Conservation (phyloP, 75 land plant genomes). For the Cryptomeria japonica region DNA sequence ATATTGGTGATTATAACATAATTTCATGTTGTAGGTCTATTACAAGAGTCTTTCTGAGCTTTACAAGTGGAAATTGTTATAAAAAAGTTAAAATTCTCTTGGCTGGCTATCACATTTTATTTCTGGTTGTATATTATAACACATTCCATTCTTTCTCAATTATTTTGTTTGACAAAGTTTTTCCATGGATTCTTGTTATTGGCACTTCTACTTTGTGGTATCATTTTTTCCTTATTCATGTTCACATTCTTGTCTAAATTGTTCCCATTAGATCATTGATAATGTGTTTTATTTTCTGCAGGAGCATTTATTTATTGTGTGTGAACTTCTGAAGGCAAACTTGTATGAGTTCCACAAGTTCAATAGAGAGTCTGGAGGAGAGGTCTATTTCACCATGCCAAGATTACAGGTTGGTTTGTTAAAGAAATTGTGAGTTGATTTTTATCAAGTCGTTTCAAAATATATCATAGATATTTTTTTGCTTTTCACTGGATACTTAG, state of each 20-base stretch:
- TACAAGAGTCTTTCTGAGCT: not conserved
- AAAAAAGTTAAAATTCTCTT: not conserved
- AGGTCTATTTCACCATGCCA: conserved; percentile 99
- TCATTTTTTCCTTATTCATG: not conserved
- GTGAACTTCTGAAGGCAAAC: conserved; percentile 98
- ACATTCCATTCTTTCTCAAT: not conserved
- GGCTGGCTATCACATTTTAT: not conserved
- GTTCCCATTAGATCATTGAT: not conserved
- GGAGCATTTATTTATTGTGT: conserved; percentile 98
- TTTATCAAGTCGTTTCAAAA: not conserved
- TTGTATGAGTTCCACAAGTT: conserved; percentile 99
- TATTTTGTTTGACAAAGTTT: not conserved
- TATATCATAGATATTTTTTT: not conserved
- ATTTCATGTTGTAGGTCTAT: not conserved
- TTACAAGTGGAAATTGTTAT: not conserved
- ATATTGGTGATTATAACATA: not conserved
- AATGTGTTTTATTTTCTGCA: conserved; percentile 23
- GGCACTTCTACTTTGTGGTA: not conserved
- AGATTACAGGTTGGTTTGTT: conserved; percentile 77
- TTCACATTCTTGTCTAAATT: not conserved
- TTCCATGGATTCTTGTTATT: not conserved
- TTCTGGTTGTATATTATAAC: not conserved
- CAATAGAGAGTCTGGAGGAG: conserved; percentile 99
- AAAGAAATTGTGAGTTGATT: not conserved
- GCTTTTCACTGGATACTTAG: not conserved